phyloP scores from a whole-genome alignment of 352 stramenopile genomes.

The Globisporangium solare region DNA sequence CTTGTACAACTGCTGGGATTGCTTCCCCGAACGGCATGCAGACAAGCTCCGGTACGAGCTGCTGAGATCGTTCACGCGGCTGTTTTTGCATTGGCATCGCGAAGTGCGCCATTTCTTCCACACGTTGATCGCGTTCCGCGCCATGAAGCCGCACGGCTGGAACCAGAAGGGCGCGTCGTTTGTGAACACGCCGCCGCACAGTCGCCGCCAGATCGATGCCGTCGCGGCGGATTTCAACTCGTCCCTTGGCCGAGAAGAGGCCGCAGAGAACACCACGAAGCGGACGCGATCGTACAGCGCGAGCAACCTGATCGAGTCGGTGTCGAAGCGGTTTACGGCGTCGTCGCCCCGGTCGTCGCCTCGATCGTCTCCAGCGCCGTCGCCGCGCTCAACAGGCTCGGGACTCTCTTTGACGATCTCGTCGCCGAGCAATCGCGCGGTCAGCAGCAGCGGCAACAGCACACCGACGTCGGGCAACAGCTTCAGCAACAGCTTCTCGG shows the following conservation, averaged over 20 bases:
- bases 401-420: conserved; percentile 70
- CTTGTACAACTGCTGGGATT: conserved; percentile 89
- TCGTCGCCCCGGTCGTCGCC: conserved; percentile 67
- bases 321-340: conserved; percentile 73
- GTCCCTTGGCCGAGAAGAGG: conserved; percentile 67
- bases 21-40: conserved; percentile 82
- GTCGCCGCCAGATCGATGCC: conserved; percentile 81
- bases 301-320: conserved; percentile 79
- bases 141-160: conserved; percentile 84
- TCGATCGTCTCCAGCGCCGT: conserved; percentile 51
- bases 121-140: conserved; percentile 78
- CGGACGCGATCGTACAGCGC: conserved; percentile 77
- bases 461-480: conserved; percentile 62
- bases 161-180: conserved; percentile 82
- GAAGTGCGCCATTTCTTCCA: conserved; percentile 88
- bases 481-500: conserved; percentile 29
- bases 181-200: conserved; percentile 84
- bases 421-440: conserved; percentile 62
- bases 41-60: conserved; percentile 85
- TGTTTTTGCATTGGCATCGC: conserved; percentile 86
- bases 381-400: conserved; percentile 34
- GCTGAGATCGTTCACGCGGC: conserved; percentile 65
- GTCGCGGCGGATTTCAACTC: conserved; percentile 85
- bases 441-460: conserved; percentile 55
- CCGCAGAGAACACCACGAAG: conserved; percentile 33